A percentile compares a stretch with the other conserved stretches of the same genome.
phyloP scores from a whole-genome alignment of 2,329 filamentous ascomycete species.

The Xylariaceae sp. region DNA sequence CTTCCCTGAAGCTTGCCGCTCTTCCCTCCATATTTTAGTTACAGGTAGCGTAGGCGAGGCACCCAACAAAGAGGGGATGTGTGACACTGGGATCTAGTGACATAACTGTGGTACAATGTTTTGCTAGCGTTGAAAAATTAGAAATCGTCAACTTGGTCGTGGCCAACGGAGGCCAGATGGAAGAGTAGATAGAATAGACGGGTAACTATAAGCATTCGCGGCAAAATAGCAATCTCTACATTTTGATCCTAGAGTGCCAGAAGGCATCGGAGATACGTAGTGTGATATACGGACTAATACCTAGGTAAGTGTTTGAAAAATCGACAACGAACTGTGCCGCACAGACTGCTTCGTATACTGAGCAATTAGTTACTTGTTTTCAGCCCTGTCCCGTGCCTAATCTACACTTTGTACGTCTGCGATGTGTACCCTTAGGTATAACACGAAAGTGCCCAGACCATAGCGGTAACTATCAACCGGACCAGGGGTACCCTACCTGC shows the following conservation, averaged over 20 bases:
- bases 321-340: not conserved
- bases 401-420: too few relatives aligned
- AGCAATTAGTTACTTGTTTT: too few relatives aligned
- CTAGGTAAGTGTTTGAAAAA: not conserved
- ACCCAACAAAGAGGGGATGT: not conserved
- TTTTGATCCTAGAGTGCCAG: too few relatives aligned
- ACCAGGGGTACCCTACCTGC: not conserved
- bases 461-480: not conserved
- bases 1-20: conserved; percentile 5
- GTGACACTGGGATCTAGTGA: not conserved
- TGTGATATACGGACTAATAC: not conserved
- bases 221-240: too few relatives aligned
- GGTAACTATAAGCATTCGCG: too few relatives aligned
- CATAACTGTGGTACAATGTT: not conserved
- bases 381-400: too few relatives aligned
- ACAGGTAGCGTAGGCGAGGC: not conserved
- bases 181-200: not conserved
- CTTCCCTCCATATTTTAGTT: not conserved
- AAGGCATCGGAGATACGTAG: too few relatives aligned
- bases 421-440: too few relatives aligned
- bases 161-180: not conserved
- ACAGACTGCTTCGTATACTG: not conserved
- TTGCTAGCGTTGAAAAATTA: not conserved
- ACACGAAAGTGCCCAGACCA: not conserved
- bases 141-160: not conserved